Conservation (phyloP, 257 asterid genomes). For the Forsythia suspensa region DNA sequence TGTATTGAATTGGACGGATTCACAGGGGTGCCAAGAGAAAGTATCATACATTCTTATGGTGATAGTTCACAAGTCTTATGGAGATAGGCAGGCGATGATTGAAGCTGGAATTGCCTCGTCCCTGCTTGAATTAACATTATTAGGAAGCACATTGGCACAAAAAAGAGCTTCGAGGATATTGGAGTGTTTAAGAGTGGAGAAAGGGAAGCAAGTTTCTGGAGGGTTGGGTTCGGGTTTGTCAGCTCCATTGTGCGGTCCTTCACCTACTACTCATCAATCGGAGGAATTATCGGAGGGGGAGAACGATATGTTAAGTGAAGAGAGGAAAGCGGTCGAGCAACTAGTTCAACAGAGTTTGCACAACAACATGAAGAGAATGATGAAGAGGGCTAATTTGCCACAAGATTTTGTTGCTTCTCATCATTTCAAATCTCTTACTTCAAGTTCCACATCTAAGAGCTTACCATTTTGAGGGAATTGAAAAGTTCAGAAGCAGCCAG, state of each 20-base stretch:
- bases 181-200: constrained; percentile 68
- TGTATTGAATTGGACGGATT: constrained; percentile 71
- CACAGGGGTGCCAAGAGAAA: constrained; percentile 88
- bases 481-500: background rate
- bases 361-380: constrained; percentile 83
- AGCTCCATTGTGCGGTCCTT: constrained; percentile 50
- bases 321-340: constrained; percentile 80
- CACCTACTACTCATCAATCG: constrained; percentile 11
- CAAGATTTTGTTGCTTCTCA: constrained; percentile 80
- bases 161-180: constrained; percentile 84
- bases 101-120: constrained; percentile 78
- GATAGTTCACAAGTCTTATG: constrained; percentile 83
- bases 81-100: constrained; percentile 73
- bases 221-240: constrained; percentile 40
- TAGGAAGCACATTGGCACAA: constrained; percentile 79
- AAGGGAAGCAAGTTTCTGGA: constrained; percentile 68
- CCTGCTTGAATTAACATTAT: constrained; percentile 70
- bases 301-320: constrained; percentile 62
- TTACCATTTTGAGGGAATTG: constrained; percentile 58
- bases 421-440: constrained; percentile 63
- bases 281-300: constrained; percentile 31
- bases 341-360: constrained; percentile 89
- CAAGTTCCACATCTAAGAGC: constrained; percentile 86
- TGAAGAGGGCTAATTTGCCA: constrained; percentile 78
- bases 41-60: constrained; percentile 81